Percentiles rank a stretch among this genome's conserved stretches.
Conservation (phyloP, 2,329 filamentous ascomycete species). For the Cadophora sp. region DNA sequence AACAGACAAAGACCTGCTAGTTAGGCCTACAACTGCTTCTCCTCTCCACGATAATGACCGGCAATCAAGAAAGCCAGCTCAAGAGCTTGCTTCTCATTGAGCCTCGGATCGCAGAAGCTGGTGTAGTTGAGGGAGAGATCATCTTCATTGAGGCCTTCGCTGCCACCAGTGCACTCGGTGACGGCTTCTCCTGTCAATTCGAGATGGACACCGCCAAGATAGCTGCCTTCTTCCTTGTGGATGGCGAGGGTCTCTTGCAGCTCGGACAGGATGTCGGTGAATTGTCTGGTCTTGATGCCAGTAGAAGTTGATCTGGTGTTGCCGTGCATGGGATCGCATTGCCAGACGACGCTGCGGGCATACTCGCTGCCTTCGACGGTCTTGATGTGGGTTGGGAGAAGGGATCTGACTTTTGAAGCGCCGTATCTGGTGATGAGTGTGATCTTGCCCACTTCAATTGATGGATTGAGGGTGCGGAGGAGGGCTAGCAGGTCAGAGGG, state of each 20-base stretch:
- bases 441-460: conserved; percentile 85
- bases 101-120: conserved; percentile 90
- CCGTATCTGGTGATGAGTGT: conserved; percentile 97
- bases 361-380: conserved; percentile 83
- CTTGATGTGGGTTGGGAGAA: conserved; percentile 85
- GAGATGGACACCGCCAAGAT: conserved; percentile 91
- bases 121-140: conserved; percentile 92
- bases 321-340: conserved; percentile 99
- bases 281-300: conserved; percentile 91
- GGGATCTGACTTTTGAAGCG: conserved; percentile 73
- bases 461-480: conserved; percentile 85
- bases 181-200: conserved; percentile 96
- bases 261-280: conserved; percentile 89
- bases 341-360: conserved; percentile 79
- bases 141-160: conserved; percentile 84
- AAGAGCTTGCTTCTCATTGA: conserved; percentile 98
- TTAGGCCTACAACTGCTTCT: conserved; percentile 8
- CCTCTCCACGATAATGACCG: conserved; percentile 59
- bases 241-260: conserved; percentile 83
- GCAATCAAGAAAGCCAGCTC: conserved; percentile 95
- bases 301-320: conserved; percentile 72
- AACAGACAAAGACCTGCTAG: background rate
- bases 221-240: conserved; percentile 82
- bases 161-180: conserved; percentile 93
- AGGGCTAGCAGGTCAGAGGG: conserved; percentile 77